These are phyloP conservation scores for Geotrichum fermentans DNA, from an alignment of 1,139 yeast species.

Conservation along the genomic window DNA sequence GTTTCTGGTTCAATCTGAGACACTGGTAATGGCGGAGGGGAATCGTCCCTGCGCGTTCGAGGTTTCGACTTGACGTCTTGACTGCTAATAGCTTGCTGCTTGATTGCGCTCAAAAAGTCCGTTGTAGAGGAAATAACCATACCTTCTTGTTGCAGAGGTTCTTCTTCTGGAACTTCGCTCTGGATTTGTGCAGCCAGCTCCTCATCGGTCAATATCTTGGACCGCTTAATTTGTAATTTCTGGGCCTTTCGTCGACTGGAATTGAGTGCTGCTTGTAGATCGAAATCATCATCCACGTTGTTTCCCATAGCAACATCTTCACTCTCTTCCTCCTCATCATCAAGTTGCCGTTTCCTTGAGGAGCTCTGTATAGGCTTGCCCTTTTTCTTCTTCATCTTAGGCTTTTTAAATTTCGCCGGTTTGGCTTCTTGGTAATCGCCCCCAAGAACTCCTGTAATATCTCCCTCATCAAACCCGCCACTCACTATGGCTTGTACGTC, in stretches of 20 bases:
- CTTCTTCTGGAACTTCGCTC: constrained; percentile 36
- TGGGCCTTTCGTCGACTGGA: constrained; percentile 43
- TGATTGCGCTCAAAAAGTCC: constrained; percentile 50
- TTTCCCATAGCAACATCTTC: constrained; percentile 23
- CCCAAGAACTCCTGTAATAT: constrained; percentile 14
- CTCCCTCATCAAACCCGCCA: constrained; percentile 16
- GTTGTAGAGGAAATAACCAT: constrained; percentile 54
- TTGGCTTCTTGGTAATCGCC: constrained; percentile 33
- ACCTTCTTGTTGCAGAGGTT: constrained; percentile 18
- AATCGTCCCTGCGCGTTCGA: constrained; percentile 18
- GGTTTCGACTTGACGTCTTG: constrained; percentile 19
- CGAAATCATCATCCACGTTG: constrained; percentile 43
- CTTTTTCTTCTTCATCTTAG: constrained; percentile 36
- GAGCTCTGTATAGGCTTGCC: constrained; percentile 18
- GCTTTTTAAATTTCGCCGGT: constrained; percentile 48
- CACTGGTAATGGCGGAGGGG: constrained; percentile 1
- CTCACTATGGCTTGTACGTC: constrained; percentile 18
- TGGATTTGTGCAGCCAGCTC: constrained; percentile 46
- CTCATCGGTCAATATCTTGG: constrained; percentile 34
- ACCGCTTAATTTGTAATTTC: constrained; percentile 23
- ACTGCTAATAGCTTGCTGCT: constrained; percentile 25
- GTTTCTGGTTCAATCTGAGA: constrained; percentile 5
- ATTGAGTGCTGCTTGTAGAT: constrained; percentile 44
- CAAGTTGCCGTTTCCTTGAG: constrained; percentile 25
- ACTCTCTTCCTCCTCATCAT: constrained; percentile 23